Percentiles rank a stretch among this genome's conserved stretches.
These are phyloP conservation scores for Talaromyces sp. DNA, from an alignment of 2,329 filamentous ascomycete species.

Conservation along the genomic window DNA sequence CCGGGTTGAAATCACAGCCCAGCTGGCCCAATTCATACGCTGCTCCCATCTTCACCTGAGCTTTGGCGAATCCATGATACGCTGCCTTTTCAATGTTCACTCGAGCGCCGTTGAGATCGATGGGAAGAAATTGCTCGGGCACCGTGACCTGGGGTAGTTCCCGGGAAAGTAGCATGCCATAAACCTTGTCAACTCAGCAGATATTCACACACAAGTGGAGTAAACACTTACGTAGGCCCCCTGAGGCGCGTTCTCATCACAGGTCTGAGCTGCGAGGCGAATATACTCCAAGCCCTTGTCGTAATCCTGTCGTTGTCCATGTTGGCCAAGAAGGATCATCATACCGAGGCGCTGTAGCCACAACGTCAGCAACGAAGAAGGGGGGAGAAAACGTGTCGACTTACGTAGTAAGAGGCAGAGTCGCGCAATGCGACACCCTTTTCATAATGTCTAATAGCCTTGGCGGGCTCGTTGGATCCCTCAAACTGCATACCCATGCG, in stretches of 20 bases:
- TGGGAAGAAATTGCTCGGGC: constrained; percentile 65
- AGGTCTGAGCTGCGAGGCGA: constrained; percentile 72
- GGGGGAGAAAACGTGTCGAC: constrained; percentile 16
- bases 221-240: constrained; percentile 66
- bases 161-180: constrained; percentile 87
- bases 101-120: constrained; percentile 68
- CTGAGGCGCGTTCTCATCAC: constrained; percentile 94
- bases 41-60: constrained; percentile 94
- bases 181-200: constrained; percentile 47
- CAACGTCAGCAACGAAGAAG: constrained; percentile 13
- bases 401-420: constrained; percentile 72
- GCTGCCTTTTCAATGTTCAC: constrained; percentile 95
- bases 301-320: constrained; percentile 81
- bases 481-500: constrained; percentile 98
- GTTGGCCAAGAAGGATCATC: constrained; percentile 94
- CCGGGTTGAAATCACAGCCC: constrained; percentile 90
- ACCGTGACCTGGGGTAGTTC: constrained; percentile 88
- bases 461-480: constrained; percentile 84
- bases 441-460: constrained; percentile 87
- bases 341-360: constrained; percentile 72
- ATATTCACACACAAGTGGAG: background rate
- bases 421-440: constrained; percentile 74
- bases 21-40: constrained; percentile 92
- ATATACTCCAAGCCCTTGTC: constrained; percentile 76
- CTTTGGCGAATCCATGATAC: constrained; percentile 91